Evolutionary conservation across 345 rosid genomes (phyloP).

Genomic region (Populus deltoides): DNA sequence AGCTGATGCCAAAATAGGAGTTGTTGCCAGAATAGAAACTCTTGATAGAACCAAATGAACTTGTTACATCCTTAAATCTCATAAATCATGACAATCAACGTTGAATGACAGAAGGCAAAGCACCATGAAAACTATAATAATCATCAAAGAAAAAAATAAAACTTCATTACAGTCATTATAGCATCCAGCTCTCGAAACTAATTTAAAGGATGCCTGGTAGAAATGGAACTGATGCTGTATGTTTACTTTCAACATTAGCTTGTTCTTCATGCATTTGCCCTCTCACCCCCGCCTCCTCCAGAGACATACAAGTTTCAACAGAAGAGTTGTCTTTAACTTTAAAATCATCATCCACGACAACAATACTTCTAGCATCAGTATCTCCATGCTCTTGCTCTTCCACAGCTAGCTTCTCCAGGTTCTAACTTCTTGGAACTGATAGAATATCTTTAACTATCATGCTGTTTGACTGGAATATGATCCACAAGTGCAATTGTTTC

Average conservation of each 20-base stretch:
- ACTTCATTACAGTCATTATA: neutral
- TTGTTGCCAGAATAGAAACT: neutral
- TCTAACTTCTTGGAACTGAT: slow-evolving; percentile 26
- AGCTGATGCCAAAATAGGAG: neutral
- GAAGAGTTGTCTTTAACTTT: slow-evolving; percentile 17
- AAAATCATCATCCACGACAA: slow-evolving; percentile 5
- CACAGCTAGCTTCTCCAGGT: slow-evolving; percentile 21
- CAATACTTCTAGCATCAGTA: slow-evolving; percentile 21
- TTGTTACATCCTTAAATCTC: neutral
- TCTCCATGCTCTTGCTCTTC: slow-evolving; percentile 35
- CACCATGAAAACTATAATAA: neutral
- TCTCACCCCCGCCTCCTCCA: slow-evolving; percentile 27
- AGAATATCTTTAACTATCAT: slow-evolving; percentile 16
- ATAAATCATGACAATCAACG: neutral
- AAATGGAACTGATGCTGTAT: slow-evolving; percentile 15
- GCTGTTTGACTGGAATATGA: slow-evolving; percentile 11
- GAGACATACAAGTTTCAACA: slow-evolving; percentile 19
- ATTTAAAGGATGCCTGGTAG: slow-evolving; percentile 29
- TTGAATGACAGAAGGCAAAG: neutral
- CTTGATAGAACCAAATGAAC: neutral
- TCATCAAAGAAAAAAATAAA: too few species aligned
- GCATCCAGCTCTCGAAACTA: neutral
- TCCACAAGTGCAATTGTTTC: slow-evolving; percentile 8
- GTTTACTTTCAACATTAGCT: slow-evolving; percentile 35
- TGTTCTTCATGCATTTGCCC: slow-evolving; percentile 27